Evolutionary conservation across 345 rosid genomes (phyloP), one percentile per base, ranked within the genome.

Genomic region (Populus ilicifolia): DNA sequence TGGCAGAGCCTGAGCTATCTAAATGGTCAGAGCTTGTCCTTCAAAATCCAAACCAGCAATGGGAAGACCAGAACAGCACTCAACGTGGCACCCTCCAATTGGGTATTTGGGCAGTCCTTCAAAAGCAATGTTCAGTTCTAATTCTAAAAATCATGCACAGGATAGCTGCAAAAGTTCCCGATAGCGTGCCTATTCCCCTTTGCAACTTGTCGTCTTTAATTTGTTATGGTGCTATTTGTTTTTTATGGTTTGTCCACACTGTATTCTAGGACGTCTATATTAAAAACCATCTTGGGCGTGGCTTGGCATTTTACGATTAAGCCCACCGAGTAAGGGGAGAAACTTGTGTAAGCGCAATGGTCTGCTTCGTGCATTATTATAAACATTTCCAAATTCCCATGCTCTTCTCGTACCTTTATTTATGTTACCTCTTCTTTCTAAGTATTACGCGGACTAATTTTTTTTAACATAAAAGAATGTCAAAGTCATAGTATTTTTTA

Each of bases 1-100:
- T 91, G 92, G 97, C 97, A 89, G 77, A 90, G 96, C 84, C 81
- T 84, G 8, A 84, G 83, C 78, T 87, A 86, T 80, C 88, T 89
- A 54, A 93, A 86, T 6, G 91, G 92, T 6, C 96, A 91, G 78
- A 85, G 85, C 78, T 80, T 91, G 75, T 93, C 92, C 38, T 89
- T 89, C 80, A 83, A 85, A 79, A 73, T 93, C 72, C 85, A 86
- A 78, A 72, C 85, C 56, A 86, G 87, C 82, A 59, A 90, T 23
- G 92, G 93, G 2, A 80, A 8, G 65, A 84, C 69, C 54, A 41
- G 67, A 52, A 88, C 89, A 13, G 89, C 90, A 44, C 79, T 77
- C 12, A 76, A 85, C 30, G 91, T 72, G 5, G 88, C 48, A 2
- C 89, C 96, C 72, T 83, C 89, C 0, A 87, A 81, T 72, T 91